Percentiles rank a stretch among this genome's conserved stretches.
Conservation (phyloP, 2,329 filamentous ascomycete genomes). For the Orbilia blumenaviensis region DNA sequence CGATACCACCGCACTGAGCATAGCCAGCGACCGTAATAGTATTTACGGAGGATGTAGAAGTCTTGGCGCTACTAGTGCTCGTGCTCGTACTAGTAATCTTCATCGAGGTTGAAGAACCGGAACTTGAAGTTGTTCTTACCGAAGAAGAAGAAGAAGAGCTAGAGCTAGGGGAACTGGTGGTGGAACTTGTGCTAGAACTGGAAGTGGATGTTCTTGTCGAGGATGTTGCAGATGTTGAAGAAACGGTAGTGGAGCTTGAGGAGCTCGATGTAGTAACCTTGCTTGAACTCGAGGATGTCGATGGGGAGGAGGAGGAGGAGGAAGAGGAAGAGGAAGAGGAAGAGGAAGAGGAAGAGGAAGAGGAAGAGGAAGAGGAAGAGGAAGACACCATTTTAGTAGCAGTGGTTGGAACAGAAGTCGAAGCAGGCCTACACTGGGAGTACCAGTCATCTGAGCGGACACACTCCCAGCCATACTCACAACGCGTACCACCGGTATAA, state of each 20-base stretch:
- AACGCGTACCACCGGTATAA: background rate
- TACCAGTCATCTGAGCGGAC: background rate
- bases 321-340: constrained; percentile 37
- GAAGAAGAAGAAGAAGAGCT: background rate
- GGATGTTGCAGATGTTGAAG: background rate
- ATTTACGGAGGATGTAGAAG: background rate
- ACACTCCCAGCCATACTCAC: constrained; percentile 7
- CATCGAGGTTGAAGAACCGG: background rate
- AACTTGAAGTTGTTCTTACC: background rate
- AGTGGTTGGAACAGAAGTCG: background rate
- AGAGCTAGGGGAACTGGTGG: background rate
- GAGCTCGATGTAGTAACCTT: background rate
- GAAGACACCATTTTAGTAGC: background rate
- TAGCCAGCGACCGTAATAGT: background rate
- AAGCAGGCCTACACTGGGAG: constrained; percentile 11
- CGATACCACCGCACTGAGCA: constrained; percentile 26
- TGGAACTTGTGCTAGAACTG: background rate
- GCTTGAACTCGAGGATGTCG: background rate
- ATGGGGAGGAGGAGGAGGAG: background rate
- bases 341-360: constrained; percentile 4
- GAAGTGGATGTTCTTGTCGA: background rate
- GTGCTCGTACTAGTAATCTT: background rate
- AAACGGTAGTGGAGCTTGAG: background rate
- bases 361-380: background rate
- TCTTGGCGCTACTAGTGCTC: background rate